These are phyloP conservation scores for Vigna unguiculata DNA, from an alignment of 306 rosid genomes.

Conservation along the genomic window DNA sequence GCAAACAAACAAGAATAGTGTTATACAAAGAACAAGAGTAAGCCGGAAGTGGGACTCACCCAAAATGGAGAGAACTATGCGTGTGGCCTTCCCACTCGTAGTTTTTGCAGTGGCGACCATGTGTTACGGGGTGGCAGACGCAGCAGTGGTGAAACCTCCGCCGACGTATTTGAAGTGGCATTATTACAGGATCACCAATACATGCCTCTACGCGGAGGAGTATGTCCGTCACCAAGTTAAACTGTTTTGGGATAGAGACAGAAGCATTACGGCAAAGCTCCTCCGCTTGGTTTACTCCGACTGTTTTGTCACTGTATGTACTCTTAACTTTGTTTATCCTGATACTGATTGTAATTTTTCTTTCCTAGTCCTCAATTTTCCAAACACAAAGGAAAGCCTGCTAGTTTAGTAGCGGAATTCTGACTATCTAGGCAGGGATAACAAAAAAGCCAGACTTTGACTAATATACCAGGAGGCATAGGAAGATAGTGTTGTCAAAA, in stretches of 20 bases:
- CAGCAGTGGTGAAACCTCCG: conserved; percentile 36
- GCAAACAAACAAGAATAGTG: not conserved
- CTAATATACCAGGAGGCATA: not conserved
- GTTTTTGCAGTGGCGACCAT: conserved; percentile 47
- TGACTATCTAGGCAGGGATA: too few species aligned
- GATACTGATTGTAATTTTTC: not conserved
- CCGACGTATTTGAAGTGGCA: conserved; percentile 60
- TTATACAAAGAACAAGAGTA: conserved; percentile 35
- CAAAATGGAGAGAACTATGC: conserved; percentile 47
- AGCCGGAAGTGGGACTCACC: conserved; percentile 17
- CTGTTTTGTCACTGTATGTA: conserved; percentile 71
- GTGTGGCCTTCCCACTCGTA: conserved; percentile 39
- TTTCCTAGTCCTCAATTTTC: not conserved
- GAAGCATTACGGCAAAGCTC: conserved; percentile 65
- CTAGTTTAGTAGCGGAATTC: too few species aligned
- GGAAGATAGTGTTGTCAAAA: not conserved
- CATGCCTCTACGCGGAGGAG: conserved; percentile 61
- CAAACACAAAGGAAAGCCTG: too few species aligned
- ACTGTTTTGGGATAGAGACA: conserved; percentile 50
- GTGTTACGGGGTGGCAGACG: conserved; percentile 40
- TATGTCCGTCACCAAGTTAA: conserved; percentile 65
- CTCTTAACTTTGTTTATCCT: not conserved
- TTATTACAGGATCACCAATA: conserved; percentile 56
- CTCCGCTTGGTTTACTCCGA: conserved; percentile 72
- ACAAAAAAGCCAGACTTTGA: not conserved